A percentile compares a stretch with the other conserved stretches of the same genome.
Evolutionary conservation across 169 alveolate species (phyloP).

Genomic region (Plasmodium falciparum): DNA sequence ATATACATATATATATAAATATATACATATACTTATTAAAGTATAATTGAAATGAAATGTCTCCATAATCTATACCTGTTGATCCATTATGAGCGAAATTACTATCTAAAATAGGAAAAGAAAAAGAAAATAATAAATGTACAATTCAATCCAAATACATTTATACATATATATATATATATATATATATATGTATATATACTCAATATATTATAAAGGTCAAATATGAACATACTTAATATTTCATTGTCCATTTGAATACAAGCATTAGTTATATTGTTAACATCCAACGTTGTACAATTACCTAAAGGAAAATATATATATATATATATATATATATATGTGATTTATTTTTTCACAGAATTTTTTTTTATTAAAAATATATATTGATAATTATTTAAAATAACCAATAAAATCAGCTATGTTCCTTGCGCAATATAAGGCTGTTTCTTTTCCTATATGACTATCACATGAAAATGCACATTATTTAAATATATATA

Average conservation of each 20-base stretch:
- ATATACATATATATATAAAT: too few relatives aligned
- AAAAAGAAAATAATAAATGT: not conserved
- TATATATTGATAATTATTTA: not conserved
- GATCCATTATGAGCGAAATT: slow-evolving; percentile 67
- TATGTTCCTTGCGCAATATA: slow-evolving; percentile 66
- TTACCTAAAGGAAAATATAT: slow-evolving; percentile 23
- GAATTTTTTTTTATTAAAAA: not conserved
- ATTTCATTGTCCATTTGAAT: slow-evolving; percentile 70
- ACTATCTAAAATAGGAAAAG: slow-evolving; percentile 32
- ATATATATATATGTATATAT: not conserved
- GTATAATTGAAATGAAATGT: not conserved
- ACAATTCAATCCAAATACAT: not conserved
- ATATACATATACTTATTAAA: too few relatives aligned
- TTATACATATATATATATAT: slow-evolving; percentile 2
- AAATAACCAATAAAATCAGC: slow-evolving; percentile 62
- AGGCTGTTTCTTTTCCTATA: slow-evolving; percentile 75
- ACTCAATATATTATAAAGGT: not conserved
- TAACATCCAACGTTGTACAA: slow-evolving; percentile 40
- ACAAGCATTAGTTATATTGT: slow-evolving; percentile 55
- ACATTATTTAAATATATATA: not conserved
- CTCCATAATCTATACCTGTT: slow-evolving; percentile 32
- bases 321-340: not conserved
- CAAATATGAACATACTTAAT: slow-evolving; percentile 23
- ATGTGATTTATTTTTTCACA: not conserved
- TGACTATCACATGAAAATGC: slow-evolving; percentile 22